Evolutionary conservation across 768 basidiomycete species (phyloP).

Genomic region (Leccinum pellstonianum): DNA sequence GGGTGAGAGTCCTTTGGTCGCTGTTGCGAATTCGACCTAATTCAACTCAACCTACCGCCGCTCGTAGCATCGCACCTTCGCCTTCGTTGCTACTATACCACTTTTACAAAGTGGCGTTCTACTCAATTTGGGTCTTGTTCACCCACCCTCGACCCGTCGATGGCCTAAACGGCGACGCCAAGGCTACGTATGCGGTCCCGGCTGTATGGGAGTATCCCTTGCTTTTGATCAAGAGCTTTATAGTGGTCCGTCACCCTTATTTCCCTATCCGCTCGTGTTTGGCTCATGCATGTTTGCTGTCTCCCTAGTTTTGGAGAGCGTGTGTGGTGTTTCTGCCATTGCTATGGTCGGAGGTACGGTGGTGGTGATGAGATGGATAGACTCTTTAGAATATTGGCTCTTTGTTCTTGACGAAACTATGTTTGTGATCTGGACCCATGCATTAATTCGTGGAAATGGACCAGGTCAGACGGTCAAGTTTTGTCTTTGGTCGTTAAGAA

Average conservation of each 20-base stretch:
- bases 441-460: neutral
- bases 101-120: conserved; percentile 95
- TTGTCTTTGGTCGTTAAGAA: too few species aligned
- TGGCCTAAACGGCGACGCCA: conserved; percentile 24
- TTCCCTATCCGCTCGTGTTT: neutral
- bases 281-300: neutral
- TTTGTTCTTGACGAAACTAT: conserved; percentile 9
- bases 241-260: conserved; percentile 59
- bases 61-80: conserved; percentile 69
- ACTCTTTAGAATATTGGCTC: neutral
- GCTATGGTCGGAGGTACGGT: conserved; percentile 82
- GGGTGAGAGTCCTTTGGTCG: conserved; percentile 53
- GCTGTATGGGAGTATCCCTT: conserved; percentile 64
- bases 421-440: conserved; percentile 3
- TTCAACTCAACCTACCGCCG: neutral
- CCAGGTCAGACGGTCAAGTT: too few species aligned
- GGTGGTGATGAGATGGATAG: conserved; percentile 46
- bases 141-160: conserved; percentile 46
- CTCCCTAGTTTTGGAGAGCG: conserved; percentile 82
- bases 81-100: conserved; percentile 80
- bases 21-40: neutral
- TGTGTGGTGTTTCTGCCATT: conserved; percentile 87
- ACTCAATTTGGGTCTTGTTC: conserved; percentile 90
- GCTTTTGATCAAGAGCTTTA: conserved; percentile 57
- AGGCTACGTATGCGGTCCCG: conserved; percentile 42